Evolutionary conservation across 2,329 filamentous ascomycete genomes (phyloP).

Genomic region (Calcarisporium arbuscula): DNA sequence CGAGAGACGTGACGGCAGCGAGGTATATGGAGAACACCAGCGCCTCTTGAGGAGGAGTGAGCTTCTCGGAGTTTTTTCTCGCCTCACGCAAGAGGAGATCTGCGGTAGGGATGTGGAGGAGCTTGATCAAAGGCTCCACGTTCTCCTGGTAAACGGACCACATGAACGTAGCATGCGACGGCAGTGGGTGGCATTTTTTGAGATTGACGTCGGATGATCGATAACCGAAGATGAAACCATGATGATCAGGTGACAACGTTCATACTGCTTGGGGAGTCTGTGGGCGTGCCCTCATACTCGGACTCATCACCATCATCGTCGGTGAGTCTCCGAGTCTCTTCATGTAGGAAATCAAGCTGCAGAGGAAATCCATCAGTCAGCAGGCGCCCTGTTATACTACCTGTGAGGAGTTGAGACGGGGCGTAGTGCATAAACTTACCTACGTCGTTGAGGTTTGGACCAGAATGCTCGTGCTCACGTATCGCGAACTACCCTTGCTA

Average conservation of each 20-base stretch:
- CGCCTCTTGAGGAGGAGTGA: slow-evolving; percentile 52
- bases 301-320: slow-evolving; percentile 44
- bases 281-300: slow-evolving; percentile 54
- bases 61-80: slow-evolving; percentile 49
- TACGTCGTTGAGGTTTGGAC: slow-evolving; percentile 71
- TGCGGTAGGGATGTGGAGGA: slow-evolving; percentile 64
- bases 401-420: too few relatives aligned
- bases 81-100: slow-evolving; percentile 56
- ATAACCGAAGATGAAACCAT: slow-evolving; percentile 68
- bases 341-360: slow-evolving; percentile 36
- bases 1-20: slow-evolving; percentile 51
- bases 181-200: slow-evolving; percentile 55
- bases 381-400: too few relatives aligned
- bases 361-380: too few relatives aligned
- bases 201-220: slow-evolving; percentile 65
- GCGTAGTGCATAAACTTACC: too few relatives aligned
- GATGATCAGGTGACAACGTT: slow-evolving; percentile 47
- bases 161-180: slow-evolving; percentile 58
- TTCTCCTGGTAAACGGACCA: slow-evolving; percentile 69
- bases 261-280: slow-evolving; percentile 29
- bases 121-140: slow-evolving; percentile 66
- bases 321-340: slow-evolving; percentile 41
- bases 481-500: slow-evolving; percentile 59
- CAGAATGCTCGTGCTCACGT: slow-evolving; percentile 73
- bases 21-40: slow-evolving; percentile 60